phyloP scores from a whole-genome alignment of 2,329 filamentous ascomycete genomes.

The Talaromyces rugulosus region DNA sequence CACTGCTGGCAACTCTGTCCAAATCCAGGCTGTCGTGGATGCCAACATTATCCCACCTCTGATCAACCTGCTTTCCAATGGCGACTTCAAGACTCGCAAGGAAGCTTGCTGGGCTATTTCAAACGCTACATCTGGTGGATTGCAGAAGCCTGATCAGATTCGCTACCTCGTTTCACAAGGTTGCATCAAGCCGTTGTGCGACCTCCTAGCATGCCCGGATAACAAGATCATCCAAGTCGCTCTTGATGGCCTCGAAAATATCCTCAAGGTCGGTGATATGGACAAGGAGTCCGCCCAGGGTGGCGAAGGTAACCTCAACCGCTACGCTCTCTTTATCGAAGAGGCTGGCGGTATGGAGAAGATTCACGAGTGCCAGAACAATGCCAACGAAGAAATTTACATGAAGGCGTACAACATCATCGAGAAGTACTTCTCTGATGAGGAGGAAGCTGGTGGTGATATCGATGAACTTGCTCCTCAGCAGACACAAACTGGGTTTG shows the following conservation, averaged over 20 bases:
- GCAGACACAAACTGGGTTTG: constrained; percentile 72
- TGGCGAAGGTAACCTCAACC: constrained; percentile 65
- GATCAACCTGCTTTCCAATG: constrained; percentile 92
- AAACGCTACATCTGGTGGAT: constrained; percentile 92
- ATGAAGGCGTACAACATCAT: constrained; percentile 99
- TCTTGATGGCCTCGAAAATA: constrained; percentile 96
- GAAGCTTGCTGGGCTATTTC: constrained; percentile 99
- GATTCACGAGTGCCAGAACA: constrained; percentile 99
- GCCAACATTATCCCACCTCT: constrained; percentile 94
- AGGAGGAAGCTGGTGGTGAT: constrained; percentile 75
- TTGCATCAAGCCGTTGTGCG: constrained; percentile 95
- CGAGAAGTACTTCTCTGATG: constrained; percentile 99
- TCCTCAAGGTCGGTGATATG: constrained; percentile 97
- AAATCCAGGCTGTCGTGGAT: constrained; percentile 95
- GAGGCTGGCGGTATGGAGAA: constrained; percentile 99
- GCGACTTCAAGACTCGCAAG: constrained; percentile 98
- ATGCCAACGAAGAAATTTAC: constrained; percentile 99
- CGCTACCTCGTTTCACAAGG: constrained; percentile 89
- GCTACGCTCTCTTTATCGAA: constrained; percentile 96
- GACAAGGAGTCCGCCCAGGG: constrained; percentile 77
- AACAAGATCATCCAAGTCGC: constrained; percentile 99
- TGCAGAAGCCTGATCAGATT: constrained; percentile 98
- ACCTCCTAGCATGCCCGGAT: constrained; percentile 90
- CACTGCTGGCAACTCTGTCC: constrained; percentile 93
- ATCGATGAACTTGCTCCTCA: constrained; percentile 76